These are phyloP conservation scores for Agaricus subrufescens DNA, from an alignment of 768 basidiomycete species.

Conservation along the genomic window DNA sequence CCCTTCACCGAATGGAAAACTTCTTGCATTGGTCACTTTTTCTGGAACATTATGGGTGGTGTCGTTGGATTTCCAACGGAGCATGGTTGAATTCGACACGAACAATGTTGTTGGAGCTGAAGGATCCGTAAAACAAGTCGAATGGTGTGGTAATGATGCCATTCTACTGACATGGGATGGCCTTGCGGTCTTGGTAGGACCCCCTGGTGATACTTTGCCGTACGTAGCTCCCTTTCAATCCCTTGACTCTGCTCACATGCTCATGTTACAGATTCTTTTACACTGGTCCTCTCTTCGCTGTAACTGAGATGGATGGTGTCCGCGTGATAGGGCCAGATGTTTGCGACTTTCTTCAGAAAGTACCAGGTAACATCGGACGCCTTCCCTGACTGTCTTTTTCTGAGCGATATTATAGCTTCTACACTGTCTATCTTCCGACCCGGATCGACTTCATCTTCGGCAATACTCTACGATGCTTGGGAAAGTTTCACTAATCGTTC, in stretches of 20 bases:
- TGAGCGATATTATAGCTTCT: slow-evolving; percentile 45
- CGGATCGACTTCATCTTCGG: slow-evolving; percentile 87
- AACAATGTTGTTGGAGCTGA: slow-evolving; percentile 46
- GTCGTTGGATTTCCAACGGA: slow-evolving; percentile 89
- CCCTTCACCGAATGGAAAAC: slow-evolving; percentile 92
- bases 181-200: slow-evolving; percentile 82
- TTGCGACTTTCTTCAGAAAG: slow-evolving; percentile 91
- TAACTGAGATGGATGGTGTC: slow-evolving; percentile 88
- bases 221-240: slow-evolving; percentile 31
- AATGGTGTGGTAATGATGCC: slow-evolving; percentile 97
- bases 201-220: slow-evolving; percentile 83
- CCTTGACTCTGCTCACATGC: not conserved
- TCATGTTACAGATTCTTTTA: slow-evolving; percentile 64
- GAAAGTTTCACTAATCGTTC: slow-evolving; percentile 80
- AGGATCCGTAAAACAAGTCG: slow-evolving; percentile 64
- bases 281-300: slow-evolving; percentile 64
- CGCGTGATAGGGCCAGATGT: slow-evolving; percentile 76
- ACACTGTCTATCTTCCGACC: slow-evolving; percentile 84
- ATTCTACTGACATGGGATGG: slow-evolving; percentile 82
- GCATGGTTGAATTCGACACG: slow-evolving; percentile 84
- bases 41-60: slow-evolving; percentile 83
- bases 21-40: slow-evolving; percentile 77
- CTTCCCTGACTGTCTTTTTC: not conserved
- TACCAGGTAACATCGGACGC: slow-evolving; percentile 54
- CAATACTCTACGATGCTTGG: slow-evolving; percentile 91